Evolutionary conservation across 164 flowering plant genomes (phyloP).

Genomic region (Aristolochia contorta): DNA sequence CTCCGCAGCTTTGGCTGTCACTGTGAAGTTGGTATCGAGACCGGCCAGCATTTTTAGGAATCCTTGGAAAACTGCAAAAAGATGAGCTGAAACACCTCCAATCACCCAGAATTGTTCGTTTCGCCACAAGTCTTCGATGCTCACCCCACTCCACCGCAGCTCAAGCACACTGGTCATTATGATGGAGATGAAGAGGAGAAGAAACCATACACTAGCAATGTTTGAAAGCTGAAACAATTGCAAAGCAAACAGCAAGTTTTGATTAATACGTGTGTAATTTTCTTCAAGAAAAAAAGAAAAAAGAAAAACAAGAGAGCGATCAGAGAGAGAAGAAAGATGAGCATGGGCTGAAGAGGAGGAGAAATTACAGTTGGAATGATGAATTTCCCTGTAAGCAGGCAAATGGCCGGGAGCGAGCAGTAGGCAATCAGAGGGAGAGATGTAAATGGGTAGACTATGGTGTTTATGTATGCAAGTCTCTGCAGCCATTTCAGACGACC

Average conservation of each 20-base stretch:
- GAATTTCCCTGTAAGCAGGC: slow-evolving; percentile 96
- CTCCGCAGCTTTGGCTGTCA: slow-evolving; percentile 78
- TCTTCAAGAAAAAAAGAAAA: background rate
- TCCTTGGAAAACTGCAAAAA: slow-evolving; percentile 97
- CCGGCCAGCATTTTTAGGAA: slow-evolving; percentile 86
- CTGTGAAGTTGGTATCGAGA: slow-evolving; percentile 90
- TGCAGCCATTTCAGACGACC: slow-evolving; percentile 96
- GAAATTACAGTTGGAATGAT: slow-evolving; percentile 89
- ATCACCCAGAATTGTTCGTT: slow-evolving; percentile 99
- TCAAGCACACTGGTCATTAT: slow-evolving; percentile 84
- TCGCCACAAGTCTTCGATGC: slow-evolving; percentile 88
- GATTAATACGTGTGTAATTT: background rate
- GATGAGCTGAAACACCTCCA: slow-evolving; percentile 97
- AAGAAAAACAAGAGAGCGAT: no score
- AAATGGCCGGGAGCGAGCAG: slow-evolving; percentile 81
- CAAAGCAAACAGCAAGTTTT: background rate
- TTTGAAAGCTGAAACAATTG: slow-evolving; percentile 64
- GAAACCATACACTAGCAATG: slow-evolving; percentile 71
- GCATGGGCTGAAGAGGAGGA: background rate
- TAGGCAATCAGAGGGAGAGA: slow-evolving; percentile 94
- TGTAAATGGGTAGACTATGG: slow-evolving; percentile 93
- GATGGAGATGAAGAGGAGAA: slow-evolving; percentile 85
- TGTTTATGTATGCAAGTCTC: slow-evolving; percentile 84
- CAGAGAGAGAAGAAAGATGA: background rate
- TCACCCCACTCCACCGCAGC: slow-evolving; percentile 90